A percentile compares a stretch with the other conserved stretches of the same genome.
These are phyloP conservation scores for Cystobasidiaceae sp. DNA, from an alignment of 1,284 basidiomycete genomes.

Conservation along the genomic window DNA sequence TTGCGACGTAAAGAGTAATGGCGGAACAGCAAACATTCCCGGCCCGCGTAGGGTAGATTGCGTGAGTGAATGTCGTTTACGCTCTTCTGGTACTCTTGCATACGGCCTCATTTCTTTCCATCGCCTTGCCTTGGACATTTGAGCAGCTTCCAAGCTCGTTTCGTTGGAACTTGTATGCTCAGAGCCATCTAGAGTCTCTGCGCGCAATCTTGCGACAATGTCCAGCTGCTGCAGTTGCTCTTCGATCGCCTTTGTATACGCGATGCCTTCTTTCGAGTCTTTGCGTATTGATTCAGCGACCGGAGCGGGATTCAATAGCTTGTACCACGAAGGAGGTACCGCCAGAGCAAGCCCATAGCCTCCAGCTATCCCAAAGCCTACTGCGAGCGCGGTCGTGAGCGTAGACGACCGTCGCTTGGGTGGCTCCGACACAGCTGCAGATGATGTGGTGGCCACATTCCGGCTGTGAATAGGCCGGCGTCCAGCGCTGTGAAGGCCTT, in stretches of 20 bases:
- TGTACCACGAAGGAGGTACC: conserved; percentile 11
- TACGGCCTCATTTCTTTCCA: conserved; percentile 37
- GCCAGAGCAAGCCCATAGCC: conserved; percentile 23
- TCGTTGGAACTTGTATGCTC: background rate
- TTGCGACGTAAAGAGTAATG: conserved; percentile 64
- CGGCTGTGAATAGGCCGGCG: too few relatives aligned
- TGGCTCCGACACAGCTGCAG: background rate
- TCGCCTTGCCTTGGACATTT: background rate
- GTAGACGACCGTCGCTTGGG: background rate
- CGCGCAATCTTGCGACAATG: conserved; percentile 54
- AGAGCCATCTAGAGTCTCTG: conserved; percentile 34
- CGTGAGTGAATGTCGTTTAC: conserved; percentile 60
- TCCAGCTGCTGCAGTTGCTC: conserved; percentile 61
- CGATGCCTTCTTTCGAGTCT: conserved; percentile 59
- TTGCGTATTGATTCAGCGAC: background rate
- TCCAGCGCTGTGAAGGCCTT: too few relatives aligned
- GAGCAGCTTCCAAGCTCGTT: conserved; percentile 5
- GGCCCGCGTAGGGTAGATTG: conserved; percentile 79
- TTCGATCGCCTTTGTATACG: conserved; percentile 62
- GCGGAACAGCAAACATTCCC: conserved; percentile 70
- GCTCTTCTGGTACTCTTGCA: conserved; percentile 3
- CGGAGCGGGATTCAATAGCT: conserved; percentile 16
- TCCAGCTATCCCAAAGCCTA: conserved; percentile 14
- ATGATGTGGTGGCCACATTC: background rate
- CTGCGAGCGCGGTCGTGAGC: conserved; percentile 11